A percentile compares a stretch with the other conserved stretches of the same genome.
Evolutionary conservation across 2,329 filamentous ascomycete genomes (phyloP).

Genomic region (Falciphora oryzae): DNA sequence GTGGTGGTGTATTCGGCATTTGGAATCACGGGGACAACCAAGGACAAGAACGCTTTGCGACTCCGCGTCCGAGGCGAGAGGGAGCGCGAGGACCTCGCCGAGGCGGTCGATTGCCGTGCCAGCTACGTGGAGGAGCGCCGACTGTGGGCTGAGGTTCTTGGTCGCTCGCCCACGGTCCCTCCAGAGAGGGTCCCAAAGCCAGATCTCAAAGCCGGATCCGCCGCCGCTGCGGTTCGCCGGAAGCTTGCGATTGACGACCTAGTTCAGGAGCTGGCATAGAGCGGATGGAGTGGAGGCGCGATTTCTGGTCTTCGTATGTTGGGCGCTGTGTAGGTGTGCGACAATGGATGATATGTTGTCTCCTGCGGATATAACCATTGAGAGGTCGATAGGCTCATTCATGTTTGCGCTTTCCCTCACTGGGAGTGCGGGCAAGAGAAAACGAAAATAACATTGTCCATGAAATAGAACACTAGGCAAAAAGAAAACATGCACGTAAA

Average conservation of each 20-base stretch:
- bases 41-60: constrained; percentile 26
- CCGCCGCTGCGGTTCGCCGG: constrained; percentile 2
- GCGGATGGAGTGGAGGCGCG: neutral
- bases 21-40: constrained; percentile 34
- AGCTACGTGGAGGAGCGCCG: constrained; percentile 36
- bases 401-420: too few relatives aligned
- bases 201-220: constrained; percentile 1
- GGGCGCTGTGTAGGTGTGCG: neutral
- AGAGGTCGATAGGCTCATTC: too few relatives aligned
- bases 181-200: constrained; percentile 5
- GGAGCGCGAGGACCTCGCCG: constrained; percentile 38
- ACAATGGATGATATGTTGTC: too few relatives aligned
- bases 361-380: too few relatives aligned
- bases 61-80: constrained; percentile 34
- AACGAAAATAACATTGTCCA: too few relatives aligned
- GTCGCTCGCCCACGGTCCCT: constrained; percentile 24
- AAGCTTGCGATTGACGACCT: constrained; percentile 12
- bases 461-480: too few relatives aligned
- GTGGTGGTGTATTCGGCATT: constrained; percentile 35
- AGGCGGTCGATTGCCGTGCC: constrained; percentile 33
- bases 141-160: constrained; percentile 39
- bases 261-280: neutral
- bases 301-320: neutral
- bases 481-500: too few relatives aligned
- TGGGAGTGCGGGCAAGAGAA: too few relatives aligned